A percentile compares a stretch with the other conserved stretches of the same genome.
phyloP scores from a whole-genome alignment of 2,329 filamentous ascomycete species.

The Aspergillus nomiae region DNA sequence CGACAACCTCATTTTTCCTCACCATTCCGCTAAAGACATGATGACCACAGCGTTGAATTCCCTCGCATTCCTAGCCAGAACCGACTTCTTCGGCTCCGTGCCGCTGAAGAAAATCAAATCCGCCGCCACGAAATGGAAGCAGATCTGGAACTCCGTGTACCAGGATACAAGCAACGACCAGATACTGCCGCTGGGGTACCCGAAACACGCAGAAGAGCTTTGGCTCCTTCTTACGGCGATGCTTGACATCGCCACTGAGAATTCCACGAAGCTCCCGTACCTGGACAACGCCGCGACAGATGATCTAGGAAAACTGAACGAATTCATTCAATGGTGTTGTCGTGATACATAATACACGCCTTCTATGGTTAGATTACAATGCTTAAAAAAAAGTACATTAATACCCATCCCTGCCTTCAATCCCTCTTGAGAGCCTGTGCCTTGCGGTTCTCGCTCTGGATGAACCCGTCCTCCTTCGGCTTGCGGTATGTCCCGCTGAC shows the following conservation, averaged over 20 bases:
- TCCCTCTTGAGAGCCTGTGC: neutral
- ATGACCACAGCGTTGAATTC: conserved; percentile 28
- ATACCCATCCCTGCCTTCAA: neutral
- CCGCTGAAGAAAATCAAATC: conserved; percentile 27
- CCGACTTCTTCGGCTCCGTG: conserved; percentile 28
- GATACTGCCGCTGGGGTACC: conserved; percentile 29
- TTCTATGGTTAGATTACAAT: neutral
- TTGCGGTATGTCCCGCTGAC: conserved; percentile 66
- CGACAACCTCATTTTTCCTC: accelerated
- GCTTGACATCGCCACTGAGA: conserved; percentile 22
- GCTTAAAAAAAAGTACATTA: conserved; percentile 1
- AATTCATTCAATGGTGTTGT: conserved; percentile 31
- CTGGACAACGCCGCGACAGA: conserved; percentile 31
- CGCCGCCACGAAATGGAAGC: conserved; percentile 32
- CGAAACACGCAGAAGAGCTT: conserved; percentile 35
- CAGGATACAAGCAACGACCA: conserved; percentile 21
- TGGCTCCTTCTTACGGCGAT: conserved; percentile 34
- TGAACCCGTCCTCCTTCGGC: conserved; percentile 15
- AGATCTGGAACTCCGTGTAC: conserved; percentile 27
- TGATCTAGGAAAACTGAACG: conserved; percentile 32
- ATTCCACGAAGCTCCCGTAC: conserved; percentile 21
- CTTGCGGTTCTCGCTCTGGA: neutral
- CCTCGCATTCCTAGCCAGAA: conserved; percentile 31
- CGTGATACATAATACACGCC: neutral
- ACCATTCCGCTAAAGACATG: neutral